Evolutionary conservation across 2,329 filamentous ascomycete species (phyloP).

Genomic region (Pseudogymnoascus destructans): DNA sequence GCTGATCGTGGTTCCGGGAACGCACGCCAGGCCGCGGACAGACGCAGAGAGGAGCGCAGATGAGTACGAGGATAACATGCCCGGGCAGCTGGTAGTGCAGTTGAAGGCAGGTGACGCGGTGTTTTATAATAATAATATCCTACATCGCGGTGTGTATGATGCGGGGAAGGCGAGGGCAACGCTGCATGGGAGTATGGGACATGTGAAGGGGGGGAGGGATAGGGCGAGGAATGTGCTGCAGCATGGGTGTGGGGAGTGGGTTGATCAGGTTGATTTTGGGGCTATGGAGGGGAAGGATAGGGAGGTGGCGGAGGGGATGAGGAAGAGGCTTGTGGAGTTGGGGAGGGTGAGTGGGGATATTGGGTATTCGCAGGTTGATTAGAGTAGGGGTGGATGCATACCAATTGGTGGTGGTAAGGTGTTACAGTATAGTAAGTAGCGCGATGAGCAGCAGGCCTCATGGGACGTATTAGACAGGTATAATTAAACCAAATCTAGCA

Average conservation of each 20-base stretch:
- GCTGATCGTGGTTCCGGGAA: constrained; percentile 65
- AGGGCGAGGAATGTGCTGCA: constrained; percentile 62
- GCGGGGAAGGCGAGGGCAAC: constrained; percentile 49
- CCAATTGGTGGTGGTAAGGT: neutral
- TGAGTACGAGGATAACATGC: constrained; percentile 48
- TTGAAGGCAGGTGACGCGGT: constrained; percentile 64
- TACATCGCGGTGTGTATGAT: constrained; percentile 59
- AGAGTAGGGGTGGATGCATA: neutral
- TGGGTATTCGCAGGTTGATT: constrained; percentile 45
- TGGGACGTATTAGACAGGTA: neutral
- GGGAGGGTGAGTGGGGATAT: constrained; percentile 47
- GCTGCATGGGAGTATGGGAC: constrained; percentile 59
- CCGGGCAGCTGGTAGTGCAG: constrained; percentile 50
- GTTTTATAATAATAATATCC: constrained; percentile 85
- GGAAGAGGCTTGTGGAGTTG: constrained; percentile 46
- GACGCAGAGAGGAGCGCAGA: constrained; percentile 52
- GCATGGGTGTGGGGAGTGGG: constrained; percentile 59
- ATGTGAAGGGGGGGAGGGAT: constrained; percentile 38
- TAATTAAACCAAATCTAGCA: constrained; percentile 3
- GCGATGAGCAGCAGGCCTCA: neutral
- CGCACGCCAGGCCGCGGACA: constrained; percentile 59
- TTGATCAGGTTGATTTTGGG: constrained; percentile 43
- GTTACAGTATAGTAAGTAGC: neutral
- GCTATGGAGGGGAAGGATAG: constrained; percentile 32
- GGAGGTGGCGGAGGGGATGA: constrained; percentile 48